Evolutionary conservation across 2,329 filamentous ascomycete genomes (phyloP), one percentile per base, ranked within the genome.

Genomic region (Pezicula neosporulosa): DNA sequence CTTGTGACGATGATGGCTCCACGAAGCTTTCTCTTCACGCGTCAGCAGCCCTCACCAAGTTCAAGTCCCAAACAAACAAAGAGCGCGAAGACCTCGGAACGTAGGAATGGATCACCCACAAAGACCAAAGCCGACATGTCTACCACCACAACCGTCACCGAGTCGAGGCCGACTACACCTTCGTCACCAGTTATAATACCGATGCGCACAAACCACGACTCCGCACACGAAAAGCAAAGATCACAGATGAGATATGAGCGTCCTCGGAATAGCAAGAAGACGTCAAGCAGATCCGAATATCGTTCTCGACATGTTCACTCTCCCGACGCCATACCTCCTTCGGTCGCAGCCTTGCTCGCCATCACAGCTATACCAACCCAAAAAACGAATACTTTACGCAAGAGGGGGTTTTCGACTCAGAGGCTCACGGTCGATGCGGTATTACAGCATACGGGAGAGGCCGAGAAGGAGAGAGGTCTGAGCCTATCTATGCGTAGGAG

Each of bases 271-370:
- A 52, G 55, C 24, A 56, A 53, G 43, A 57, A 54, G 18, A 43
- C 56, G 3, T 43, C 54, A 13, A 38, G 42, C 3, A 49, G 51
- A 6, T 47, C 56, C 6, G 48, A 55, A 30, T 67, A 64, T 36
- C 67, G 67, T 38, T 65, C 67, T 8, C 70, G 67, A 52, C 72
- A 77, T 49, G 66, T 71, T 2, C 76, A 78, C 62, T 76, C 76
- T 1, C 74, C 79, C 6, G 78, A 82, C 51, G 70, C 74, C 15
- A 72, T 86, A 19, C 77, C 82, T 5, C 75, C 82, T 0, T 83
- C 81, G 0, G 75, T 86, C 27, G 81, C 81, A 6, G 80, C 81
- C 12, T 70, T 86, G 27, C 70, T 86, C 33, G 83, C 83, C 30
- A 72, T 83, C 48, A 86, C 83, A 28, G 77, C 75, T 55, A 86